Percentiles rank a stretch among this genome's conserved stretches.
Conservation (phyloP, 352 stramenopile species). For the Elongisporangium prolatum region DNA sequence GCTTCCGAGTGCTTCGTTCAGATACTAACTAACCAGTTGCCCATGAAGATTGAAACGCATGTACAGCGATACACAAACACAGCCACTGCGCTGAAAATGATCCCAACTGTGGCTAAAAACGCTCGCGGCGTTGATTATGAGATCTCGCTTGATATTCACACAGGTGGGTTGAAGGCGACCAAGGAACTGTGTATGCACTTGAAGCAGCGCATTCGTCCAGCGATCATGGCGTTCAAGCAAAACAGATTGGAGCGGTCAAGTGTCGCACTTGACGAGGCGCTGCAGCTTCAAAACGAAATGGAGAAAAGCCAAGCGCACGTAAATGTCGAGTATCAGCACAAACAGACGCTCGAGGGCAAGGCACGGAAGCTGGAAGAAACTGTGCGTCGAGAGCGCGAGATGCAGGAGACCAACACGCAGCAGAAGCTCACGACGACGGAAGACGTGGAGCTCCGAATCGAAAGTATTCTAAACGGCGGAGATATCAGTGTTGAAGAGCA, state of each 20-base stretch:
- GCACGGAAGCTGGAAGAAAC: conserved; percentile 56
- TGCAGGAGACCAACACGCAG: conserved; percentile 28
- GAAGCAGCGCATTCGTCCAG: conserved; percentile 53
- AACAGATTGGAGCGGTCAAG: conserved; percentile 51
- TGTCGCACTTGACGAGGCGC: conserved; percentile 47
- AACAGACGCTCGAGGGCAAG: conserved; percentile 37
- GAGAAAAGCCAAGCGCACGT: conserved; percentile 46
- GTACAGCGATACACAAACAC: conserved; percentile 82
- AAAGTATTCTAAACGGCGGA: conserved; percentile 56
- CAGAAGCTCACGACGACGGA: conserved; percentile 48
- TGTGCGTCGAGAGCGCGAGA: conserved; percentile 48
- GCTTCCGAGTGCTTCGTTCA: too few relatives aligned
- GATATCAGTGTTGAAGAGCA: conserved; percentile 41
- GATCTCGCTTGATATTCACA: conserved; percentile 60
- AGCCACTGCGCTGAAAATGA: conserved; percentile 79
- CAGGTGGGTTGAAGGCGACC: conserved; percentile 54
- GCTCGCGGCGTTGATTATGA: conserved; percentile 66
- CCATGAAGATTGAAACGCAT: conserved; percentile 42
- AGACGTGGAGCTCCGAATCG: conserved; percentile 71
- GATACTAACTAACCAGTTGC: too few relatives aligned
- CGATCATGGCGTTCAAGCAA: conserved; percentile 56
- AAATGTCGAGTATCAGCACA: conserved; percentile 43
- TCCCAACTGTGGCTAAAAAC: conserved; percentile 84
- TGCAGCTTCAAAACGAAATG: conserved; percentile 51
- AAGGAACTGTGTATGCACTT: conserved; percentile 53